phyloP scores from a whole-genome alignment of 176 grass and related monocot species.

The Pharus latifolius region DNA sequence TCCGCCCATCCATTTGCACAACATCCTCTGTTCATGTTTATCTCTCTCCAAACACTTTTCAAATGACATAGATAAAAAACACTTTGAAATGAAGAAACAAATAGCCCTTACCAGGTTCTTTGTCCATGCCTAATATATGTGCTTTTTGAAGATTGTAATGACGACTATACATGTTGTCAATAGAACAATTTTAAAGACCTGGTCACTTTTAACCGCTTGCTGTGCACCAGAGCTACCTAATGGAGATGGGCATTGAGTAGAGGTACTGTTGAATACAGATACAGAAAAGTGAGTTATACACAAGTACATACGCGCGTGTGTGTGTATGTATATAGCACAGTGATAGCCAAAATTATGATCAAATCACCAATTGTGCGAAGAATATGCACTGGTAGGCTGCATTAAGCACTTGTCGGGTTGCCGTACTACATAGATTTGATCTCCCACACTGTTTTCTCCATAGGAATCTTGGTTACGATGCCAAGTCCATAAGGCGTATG shows the following conservation, averaged over 20 bases:
- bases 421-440: constrained; percentile 87
- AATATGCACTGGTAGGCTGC: not conserved
- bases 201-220: not conserved
- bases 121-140: no score
- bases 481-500: constrained; percentile 95
- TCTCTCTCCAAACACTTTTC: no score
- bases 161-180: not conserved
- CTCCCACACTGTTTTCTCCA: constrained; percentile 41
- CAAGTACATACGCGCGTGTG: not conserved
- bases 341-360: not conserved
- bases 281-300: not conserved
- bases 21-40: no score
- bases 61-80: no score
- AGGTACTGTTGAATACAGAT: not conserved
- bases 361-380: constrained; percentile 20
- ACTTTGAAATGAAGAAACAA: no score
- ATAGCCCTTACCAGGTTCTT: no score
- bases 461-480: constrained; percentile 84
- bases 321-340: no score
- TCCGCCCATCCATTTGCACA: no score
- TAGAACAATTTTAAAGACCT: not conserved
- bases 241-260: not conserved
- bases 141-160: not conserved
- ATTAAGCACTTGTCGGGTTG: constrained; percentile 56
- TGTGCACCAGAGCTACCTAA: not conserved